These are phyloP conservation scores for Colletotrichum cordylinicola DNA, from an alignment of 2,329 filamentous ascomycete species.

Conservation along the genomic window DNA sequence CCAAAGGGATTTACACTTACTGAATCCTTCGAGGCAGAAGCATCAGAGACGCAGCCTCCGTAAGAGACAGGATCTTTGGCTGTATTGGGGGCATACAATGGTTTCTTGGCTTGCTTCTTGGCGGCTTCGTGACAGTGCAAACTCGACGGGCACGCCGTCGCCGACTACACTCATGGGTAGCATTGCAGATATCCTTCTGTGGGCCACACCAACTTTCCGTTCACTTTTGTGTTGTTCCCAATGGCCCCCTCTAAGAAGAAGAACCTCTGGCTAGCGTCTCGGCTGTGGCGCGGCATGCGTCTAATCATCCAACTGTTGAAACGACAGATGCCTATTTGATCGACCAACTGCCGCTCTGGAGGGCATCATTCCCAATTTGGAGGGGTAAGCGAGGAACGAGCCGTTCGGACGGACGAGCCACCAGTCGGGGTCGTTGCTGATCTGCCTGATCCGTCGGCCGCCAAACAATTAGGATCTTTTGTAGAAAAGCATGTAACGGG, in stretches of 20 bases:
- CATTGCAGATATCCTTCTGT: not conserved
- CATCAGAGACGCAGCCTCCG: not conserved
- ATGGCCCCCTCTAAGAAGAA: not conserved
- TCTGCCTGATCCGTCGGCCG: not conserved
- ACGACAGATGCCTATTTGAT: not conserved
- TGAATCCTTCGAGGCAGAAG: not conserved
- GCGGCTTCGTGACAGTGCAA: not conserved
- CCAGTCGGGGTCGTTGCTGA: not conserved
- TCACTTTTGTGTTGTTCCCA: not conserved
- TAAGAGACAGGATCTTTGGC: not conserved
- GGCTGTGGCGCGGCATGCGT: not conserved
- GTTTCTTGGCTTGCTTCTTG: not conserved
- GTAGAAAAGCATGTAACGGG: not conserved
- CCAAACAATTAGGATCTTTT: not conserved
- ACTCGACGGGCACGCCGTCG: not conserved
- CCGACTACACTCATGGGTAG: not conserved
- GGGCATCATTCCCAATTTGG: not conserved
- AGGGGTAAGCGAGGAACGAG: not conserved
- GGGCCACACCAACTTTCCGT: not conserved
- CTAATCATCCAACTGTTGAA: not conserved
- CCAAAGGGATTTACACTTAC: not conserved
- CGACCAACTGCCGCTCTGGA: not conserved
- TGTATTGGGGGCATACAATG: not conserved
- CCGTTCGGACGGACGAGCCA: not conserved
- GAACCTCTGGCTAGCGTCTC: not conserved